phyloP scores from a whole-genome alignment of 495 filamentous ascomycete species.

The Penicillium cosmopolitanum region DNA sequence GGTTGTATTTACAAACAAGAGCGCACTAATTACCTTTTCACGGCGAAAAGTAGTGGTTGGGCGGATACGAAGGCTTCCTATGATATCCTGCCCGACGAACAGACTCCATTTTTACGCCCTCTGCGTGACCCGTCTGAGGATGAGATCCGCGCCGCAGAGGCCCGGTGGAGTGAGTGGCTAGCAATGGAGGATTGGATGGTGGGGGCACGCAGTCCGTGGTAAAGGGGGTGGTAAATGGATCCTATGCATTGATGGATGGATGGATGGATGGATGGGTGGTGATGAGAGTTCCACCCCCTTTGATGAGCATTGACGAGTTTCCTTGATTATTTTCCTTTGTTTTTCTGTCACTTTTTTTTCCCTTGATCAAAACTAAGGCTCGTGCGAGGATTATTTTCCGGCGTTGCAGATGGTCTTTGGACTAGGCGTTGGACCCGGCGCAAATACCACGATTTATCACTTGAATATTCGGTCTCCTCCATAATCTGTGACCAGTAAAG shows the following conservation, averaged over 20 bases:
- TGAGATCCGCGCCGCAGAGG: constrained; percentile 82
- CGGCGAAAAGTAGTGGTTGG: constrained; percentile 94
- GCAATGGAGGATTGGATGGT: constrained; percentile 98
- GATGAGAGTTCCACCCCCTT: not conserved
- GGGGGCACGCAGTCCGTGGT: constrained; percentile 63
- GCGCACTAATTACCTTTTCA: constrained; percentile 89
- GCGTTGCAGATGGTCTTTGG: constrained; percentile 17
- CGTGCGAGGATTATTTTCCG: constrained; percentile 17
- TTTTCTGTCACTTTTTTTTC: constrained; percentile 15
- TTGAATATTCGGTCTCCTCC: not conserved
- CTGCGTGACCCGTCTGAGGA: constrained; percentile 70
- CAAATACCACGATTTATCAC: not conserved
- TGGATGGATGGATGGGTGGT: too few species aligned
- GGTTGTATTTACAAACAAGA: constrained; percentile 82
- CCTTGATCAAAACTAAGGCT: constrained; percentile 13
- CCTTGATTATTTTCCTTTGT: constrained; percentile 17
- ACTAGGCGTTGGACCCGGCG: not conserved
- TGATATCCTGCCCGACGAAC: constrained; percentile 78
- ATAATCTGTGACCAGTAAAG: too few species aligned
- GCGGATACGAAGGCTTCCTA: constrained; percentile 82
- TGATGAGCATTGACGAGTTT: constrained; percentile 33
- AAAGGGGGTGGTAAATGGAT: constrained; percentile 4
- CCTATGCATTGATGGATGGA: too few species aligned
- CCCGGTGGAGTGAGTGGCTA: constrained; percentile 82
- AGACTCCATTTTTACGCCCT: constrained; percentile 80